Conservation (phyloP, 768 basidiomycete genomes). For the Agaricus subrufescens region DNA sequence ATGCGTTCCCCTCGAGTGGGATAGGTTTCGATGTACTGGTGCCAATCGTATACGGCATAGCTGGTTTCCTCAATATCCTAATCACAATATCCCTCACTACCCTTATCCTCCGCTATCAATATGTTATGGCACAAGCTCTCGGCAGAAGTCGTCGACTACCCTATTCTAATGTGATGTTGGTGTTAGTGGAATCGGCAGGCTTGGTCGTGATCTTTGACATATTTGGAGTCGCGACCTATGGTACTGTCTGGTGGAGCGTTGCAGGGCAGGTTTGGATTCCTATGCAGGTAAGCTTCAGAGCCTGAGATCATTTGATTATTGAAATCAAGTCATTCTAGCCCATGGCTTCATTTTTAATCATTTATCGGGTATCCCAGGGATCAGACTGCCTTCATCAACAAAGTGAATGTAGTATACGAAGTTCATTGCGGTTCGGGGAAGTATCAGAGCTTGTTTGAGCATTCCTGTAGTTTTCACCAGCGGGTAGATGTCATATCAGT, state of each 20-base stretch:
- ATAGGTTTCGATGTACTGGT: neutral
- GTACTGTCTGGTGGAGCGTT: neutral
- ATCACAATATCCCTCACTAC: slow-evolving; percentile 9
- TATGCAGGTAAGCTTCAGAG: neutral
- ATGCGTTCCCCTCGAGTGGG: neutral
- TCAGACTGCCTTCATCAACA: neutral
- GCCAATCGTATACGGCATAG: neutral
- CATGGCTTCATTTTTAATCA: neutral
- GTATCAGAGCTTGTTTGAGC: too few relatives aligned
- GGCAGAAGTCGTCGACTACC: neutral
- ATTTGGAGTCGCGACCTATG: neutral
- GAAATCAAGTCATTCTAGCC: neutral
- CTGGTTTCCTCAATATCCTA: slow-evolving; percentile 9
- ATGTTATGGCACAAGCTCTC: neutral
- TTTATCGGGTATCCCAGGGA: neutral
- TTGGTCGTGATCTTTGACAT: neutral
- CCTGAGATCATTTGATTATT: neutral
- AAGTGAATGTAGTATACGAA: neutral
- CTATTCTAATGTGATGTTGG: neutral
- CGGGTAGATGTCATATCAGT: too few relatives aligned
- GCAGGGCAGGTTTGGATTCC: neutral
- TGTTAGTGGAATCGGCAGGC: neutral
- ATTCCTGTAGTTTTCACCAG: too few relatives aligned
- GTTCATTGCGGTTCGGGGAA: too few relatives aligned
- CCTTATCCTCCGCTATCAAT: slow-evolving; percentile 7